phyloP scores from a whole-genome alignment of 371 early-diverging fungal genomes.

The Lichtheimia hyalospora region DNA sequence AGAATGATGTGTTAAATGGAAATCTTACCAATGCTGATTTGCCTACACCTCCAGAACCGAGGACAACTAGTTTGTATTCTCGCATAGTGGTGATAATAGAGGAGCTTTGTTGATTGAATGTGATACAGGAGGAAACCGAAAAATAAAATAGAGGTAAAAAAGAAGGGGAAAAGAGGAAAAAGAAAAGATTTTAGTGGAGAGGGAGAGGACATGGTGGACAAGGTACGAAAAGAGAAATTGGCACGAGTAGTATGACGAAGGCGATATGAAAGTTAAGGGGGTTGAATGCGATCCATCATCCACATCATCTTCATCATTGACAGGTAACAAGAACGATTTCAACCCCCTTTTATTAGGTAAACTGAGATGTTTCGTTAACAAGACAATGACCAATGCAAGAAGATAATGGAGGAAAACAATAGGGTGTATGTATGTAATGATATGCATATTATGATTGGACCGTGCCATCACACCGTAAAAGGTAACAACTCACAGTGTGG shows the following conservation, averaged over 20 bases:
- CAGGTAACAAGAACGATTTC: no score
- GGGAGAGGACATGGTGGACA: not conserved
- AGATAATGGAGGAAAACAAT: no score
- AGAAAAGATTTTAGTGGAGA: not conserved
- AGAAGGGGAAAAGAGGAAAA: no score
- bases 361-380: no score
- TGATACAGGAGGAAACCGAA: slow-evolving; percentile 10
- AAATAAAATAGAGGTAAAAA: not conserved
- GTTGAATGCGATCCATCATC: no score
- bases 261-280: no score
- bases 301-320: no score
- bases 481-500: not conserved
- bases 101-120: slow-evolving; percentile 13
- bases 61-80: slow-evolving; percentile 87
- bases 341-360: no score
- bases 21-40: slow-evolving; percentile 68
- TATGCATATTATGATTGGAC: not conserved
- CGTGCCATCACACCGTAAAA: not conserved
- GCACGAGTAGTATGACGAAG: not conserved
- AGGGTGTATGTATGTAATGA: no score
- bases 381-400: no score
- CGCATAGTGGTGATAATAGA: slow-evolving; percentile 31
- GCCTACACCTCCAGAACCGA: slow-evolving; percentile 92
- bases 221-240: not conserved
- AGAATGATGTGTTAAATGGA: no score